Conservation (phyloP, 2,329 filamentous ascomycete species). For the Aspergillus piperis region DNA sequence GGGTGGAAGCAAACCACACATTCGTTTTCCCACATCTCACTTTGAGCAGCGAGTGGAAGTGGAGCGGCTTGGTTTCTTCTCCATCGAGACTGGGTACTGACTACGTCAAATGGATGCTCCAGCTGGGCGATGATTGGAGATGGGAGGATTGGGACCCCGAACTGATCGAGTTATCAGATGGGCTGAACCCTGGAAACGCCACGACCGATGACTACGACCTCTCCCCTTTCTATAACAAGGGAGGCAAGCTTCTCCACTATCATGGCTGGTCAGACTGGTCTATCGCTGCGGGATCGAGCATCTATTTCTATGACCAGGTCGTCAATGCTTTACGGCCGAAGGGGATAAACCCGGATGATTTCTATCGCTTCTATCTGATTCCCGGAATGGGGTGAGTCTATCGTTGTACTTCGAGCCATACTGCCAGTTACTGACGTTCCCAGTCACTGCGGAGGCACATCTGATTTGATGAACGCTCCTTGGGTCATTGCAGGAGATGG, state of each 20-base stretch:
- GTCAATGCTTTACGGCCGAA: background rate
- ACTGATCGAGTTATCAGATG: conserved; percentile 34
- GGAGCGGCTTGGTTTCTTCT: conserved; percentile 2
- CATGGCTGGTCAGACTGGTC: conserved; percentile 18
- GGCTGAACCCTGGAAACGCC: conserved; percentile 12
- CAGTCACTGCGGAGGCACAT: background rate
- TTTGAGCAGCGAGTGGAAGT: background rate
- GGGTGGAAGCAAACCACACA: conserved; percentile 30
- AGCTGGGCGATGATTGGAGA: conserved; percentile 31
- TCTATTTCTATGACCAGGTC: conserved; percentile 6
- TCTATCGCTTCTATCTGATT: conserved; percentile 20
- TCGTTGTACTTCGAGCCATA: background rate
- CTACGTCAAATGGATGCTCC: conserved; percentile 25
- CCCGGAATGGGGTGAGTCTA: conserved; percentile 17
- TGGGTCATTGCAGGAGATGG: conserved; percentile 11
- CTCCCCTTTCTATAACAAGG: conserved; percentile 8
- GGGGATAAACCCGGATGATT: conserved; percentile 10
- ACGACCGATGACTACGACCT: conserved; percentile 15
- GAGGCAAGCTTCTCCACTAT: conserved; percentile 21
- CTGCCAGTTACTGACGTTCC: background rate
- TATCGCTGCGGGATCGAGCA: conserved; percentile 16
- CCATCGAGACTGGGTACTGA: conserved; percentile 34
- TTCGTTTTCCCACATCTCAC: conserved; percentile 23
- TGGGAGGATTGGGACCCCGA: conserved; percentile 42
- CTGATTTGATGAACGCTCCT: background rate